These are phyloP conservation scores for Lactarius tabidus DNA, from an alignment of 768 basidiomycete species.

Conservation along the genomic window DNA sequence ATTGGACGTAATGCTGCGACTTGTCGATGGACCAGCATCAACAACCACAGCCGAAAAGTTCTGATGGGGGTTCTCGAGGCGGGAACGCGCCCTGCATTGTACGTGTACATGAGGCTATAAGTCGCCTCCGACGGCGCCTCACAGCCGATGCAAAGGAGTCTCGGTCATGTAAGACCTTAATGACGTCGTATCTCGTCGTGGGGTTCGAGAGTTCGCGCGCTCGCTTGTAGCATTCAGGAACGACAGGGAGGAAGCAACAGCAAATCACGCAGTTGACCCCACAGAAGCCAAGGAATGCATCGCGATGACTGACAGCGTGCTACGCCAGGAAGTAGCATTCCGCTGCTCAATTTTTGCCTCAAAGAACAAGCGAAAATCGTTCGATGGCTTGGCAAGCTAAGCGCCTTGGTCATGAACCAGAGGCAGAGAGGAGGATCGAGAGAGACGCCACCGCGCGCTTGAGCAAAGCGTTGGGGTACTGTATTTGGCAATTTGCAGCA, in stretches of 20 bases:
- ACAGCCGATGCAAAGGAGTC: neutral
- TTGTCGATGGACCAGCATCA: neutral
- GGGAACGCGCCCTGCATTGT: neutral
- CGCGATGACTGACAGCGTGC: neutral
- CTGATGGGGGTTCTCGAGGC: neutral
- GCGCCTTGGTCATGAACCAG: neutral
- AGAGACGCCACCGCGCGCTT: neutral
- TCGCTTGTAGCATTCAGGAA: neutral
- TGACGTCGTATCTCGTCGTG: neutral
- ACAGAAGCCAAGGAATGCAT: neutral
- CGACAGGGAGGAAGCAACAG: neutral
- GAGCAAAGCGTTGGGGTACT: neutral
- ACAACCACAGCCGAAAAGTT: neutral
- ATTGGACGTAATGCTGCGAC: conserved; percentile 4
- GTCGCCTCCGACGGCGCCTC: neutral
- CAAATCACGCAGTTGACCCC: neutral
- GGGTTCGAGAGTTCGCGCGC: neutral
- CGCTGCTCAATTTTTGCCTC: neutral
- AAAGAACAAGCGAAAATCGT: neutral
- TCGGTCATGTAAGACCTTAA: neutral
- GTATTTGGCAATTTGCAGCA: neutral
- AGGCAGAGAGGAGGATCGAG: neutral
- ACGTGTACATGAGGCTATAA: neutral
- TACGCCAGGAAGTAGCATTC: neutral
- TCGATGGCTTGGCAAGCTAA: neutral